Conservation (phyloP, 768 basidiomycete species). For the Rhodocollybia butyracea region DNA sequence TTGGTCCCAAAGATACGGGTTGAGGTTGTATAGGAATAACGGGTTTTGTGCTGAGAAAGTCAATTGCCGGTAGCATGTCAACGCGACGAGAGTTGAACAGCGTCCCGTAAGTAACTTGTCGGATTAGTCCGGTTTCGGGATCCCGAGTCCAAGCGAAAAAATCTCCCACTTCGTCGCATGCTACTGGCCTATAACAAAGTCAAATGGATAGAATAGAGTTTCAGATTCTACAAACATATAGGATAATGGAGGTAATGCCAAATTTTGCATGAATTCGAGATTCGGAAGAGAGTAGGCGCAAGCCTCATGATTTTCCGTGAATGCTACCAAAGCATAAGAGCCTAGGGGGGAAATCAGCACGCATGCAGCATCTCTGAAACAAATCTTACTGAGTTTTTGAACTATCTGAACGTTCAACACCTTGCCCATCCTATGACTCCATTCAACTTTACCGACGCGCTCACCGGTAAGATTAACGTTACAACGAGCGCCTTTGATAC, state of each 20-base stretch:
- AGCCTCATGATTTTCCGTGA: constrained; percentile 46
- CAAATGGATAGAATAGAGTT: background rate
- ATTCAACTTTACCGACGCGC: constrained; percentile 62
- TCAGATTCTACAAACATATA: constrained; percentile 26
- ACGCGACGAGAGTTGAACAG: constrained; percentile 55
- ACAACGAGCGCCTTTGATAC: constrained; percentile 55
- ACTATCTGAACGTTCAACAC: constrained; percentile 54
- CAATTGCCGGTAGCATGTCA: constrained; percentile 48
- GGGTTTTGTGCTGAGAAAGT: constrained; percentile 40
- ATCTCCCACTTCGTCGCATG: constrained; percentile 52
- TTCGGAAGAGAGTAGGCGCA: constrained; percentile 62
- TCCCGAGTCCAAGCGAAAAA: constrained; percentile 44
- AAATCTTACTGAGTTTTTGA: constrained; percentile 53
- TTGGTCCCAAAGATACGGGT: constrained; percentile 56
- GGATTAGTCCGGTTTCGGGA: constrained; percentile 28
- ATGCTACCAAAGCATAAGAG: constrained; percentile 52
- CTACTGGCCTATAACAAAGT: constrained; percentile 24
- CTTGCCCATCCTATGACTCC: constrained; percentile 48
- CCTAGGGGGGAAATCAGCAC: constrained; percentile 23
- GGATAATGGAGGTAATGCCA: constrained; percentile 31
- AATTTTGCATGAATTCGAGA: constrained; percentile 52
- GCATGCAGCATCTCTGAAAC: background rate
- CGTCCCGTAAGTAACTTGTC: constrained; percentile 48
- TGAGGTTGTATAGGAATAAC: constrained; percentile 55
- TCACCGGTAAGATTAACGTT: constrained; percentile 62